These are phyloP conservation scores for Kalaharituber pfeilii DNA, from an alignment of 2,329 filamentous ascomycete genomes.

Conservation along the genomic window DNA sequence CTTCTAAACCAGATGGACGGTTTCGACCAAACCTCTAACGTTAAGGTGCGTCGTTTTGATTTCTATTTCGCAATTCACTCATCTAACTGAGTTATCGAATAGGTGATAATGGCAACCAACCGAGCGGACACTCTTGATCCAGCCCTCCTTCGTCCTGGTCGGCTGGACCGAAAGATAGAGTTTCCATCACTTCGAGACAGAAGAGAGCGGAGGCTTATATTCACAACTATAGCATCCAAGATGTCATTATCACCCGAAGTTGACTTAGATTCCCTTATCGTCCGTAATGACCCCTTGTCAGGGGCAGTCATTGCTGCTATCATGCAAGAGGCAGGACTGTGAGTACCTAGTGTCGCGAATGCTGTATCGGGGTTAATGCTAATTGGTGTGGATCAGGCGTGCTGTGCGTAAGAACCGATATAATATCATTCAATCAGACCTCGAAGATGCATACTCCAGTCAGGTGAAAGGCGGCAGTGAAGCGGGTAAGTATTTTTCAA, in stretches of 20 bases:
- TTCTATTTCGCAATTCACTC: neutral
- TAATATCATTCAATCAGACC: conserved; percentile 93
- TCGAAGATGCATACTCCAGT: conserved; percentile 92
- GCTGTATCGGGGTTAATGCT: neutral
- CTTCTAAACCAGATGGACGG: conserved; percentile 99
- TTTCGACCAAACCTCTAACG: conserved; percentile 96
- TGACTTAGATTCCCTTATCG: conserved; percentile 87
- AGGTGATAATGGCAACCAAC: conserved; percentile 98
- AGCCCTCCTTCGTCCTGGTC: conserved; percentile 79
- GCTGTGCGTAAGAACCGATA: conserved; percentile 48
- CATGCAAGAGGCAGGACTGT: conserved; percentile 94
- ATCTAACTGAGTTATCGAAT: neutral
- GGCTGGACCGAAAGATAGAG: conserved; percentile 95
- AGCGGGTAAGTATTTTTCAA: conserved; percentile 34
- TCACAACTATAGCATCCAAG: conserved; percentile 88
- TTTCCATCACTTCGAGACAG: conserved; percentile 91
- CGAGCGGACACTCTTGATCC: conserved; percentile 93
- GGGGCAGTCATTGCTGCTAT: conserved; percentile 95
- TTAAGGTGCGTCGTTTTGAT: conserved; percentile 41
- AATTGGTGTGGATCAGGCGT: conserved; percentile 7
- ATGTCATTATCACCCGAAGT: conserved; percentile 97
- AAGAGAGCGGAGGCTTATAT: conserved; percentile 88
- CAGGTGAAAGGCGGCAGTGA: conserved; percentile 77
- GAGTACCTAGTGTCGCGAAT: conserved; percentile 30
- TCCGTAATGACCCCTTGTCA: conserved; percentile 86